phyloP scores from a whole-genome alignment of 2,329 filamentous ascomycete genomes.

The Dactylellina parvicollis region DNA sequence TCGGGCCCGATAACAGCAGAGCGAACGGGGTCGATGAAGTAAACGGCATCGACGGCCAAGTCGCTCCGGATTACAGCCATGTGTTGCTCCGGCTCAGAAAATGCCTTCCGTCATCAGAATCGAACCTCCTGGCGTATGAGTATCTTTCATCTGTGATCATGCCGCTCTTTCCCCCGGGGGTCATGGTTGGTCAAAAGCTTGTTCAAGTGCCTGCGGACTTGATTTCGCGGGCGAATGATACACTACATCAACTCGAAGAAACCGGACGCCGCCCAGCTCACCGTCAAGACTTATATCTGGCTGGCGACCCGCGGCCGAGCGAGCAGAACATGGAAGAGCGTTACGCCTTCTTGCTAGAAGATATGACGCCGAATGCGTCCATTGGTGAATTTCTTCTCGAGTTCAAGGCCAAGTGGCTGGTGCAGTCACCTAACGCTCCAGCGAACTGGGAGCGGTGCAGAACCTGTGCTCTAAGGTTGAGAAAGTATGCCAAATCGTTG shows the following conservation, averaged over 20 bases:
- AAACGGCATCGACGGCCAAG: conserved; percentile 47
- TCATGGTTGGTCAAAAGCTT: conserved; percentile 69
- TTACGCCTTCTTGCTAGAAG: conserved; percentile 76
- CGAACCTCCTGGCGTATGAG: conserved; percentile 61
- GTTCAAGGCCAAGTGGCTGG: conserved; percentile 87
- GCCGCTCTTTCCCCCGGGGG: conserved; percentile 68
- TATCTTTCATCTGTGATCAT: conserved; percentile 67
- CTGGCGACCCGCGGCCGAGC: conserved; percentile 64
- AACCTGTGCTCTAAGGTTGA: conserved; percentile 70
- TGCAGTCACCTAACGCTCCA: conserved; percentile 78
- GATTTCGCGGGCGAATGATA: conserved; percentile 66
- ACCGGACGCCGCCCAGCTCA: conserved; percentile 63
- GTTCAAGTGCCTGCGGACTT: conserved; percentile 64
- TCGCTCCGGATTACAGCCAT: conserved; percentile 55
- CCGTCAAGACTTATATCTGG: conserved; percentile 66
- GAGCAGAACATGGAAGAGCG: conserved; percentile 43
- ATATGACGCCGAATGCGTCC: conserved; percentile 69
- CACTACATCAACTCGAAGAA: conserved; percentile 66
- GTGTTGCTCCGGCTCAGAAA: conserved; percentile 73
- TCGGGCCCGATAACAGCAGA: neutral
- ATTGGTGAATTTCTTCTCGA: conserved; percentile 67
- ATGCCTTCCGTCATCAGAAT: conserved; percentile 65
- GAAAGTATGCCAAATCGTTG: conserved; percentile 54
- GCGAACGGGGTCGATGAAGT: conserved; percentile 1
- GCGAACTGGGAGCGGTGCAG: conserved; percentile 72